Evolutionary conservation across 1,284 basidiomycete genomes (phyloP).

Genomic region (Sparassis latifolia): DNA sequence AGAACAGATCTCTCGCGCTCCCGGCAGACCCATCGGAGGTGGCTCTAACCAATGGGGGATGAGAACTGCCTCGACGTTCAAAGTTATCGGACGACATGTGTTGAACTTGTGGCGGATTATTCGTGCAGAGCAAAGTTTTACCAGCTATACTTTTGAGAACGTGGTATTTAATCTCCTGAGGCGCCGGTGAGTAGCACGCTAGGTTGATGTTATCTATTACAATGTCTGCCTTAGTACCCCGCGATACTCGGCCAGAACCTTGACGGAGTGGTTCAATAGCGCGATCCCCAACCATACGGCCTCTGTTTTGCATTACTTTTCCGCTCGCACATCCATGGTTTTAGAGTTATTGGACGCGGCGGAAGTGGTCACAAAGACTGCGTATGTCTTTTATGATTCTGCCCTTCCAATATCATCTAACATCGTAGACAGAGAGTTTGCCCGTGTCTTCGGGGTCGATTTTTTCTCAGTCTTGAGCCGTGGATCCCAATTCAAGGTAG

Average conservation of each 20-base stretch:
- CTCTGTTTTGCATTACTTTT: constrained; percentile 58
- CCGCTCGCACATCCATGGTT: constrained; percentile 56
- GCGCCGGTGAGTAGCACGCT: constrained; percentile 43
- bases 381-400: constrained; percentile 43
- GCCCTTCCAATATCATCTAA: background rate
- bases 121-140: constrained; percentile 77
- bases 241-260: constrained; percentile 58
- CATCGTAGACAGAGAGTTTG: constrained; percentile 70
- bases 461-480: constrained; percentile 93
- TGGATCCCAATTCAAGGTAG: constrained; percentile 97
- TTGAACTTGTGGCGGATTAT: constrained; percentile 93
- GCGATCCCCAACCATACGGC: constrained; percentile 46
- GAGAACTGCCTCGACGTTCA: constrained; percentile 77
- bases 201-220: background rate
- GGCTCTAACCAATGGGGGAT: constrained; percentile 68
- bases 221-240: constrained; percentile 39
- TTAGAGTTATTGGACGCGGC: constrained; percentile 76
- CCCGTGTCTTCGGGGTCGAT: constrained; percentile 94
- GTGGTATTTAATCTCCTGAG: constrained; percentile 77
- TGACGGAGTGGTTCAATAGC: constrained; percentile 74
- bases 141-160: constrained; percentile 87
- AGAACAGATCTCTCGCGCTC: constrained; percentile 69
- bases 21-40: constrained; percentile 29
- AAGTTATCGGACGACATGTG: constrained; percentile 83
- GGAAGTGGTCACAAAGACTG: constrained; percentile 83